Evolutionary conservation across 306 rosid species (phyloP).

Genomic region (Castanea crenata): DNA sequence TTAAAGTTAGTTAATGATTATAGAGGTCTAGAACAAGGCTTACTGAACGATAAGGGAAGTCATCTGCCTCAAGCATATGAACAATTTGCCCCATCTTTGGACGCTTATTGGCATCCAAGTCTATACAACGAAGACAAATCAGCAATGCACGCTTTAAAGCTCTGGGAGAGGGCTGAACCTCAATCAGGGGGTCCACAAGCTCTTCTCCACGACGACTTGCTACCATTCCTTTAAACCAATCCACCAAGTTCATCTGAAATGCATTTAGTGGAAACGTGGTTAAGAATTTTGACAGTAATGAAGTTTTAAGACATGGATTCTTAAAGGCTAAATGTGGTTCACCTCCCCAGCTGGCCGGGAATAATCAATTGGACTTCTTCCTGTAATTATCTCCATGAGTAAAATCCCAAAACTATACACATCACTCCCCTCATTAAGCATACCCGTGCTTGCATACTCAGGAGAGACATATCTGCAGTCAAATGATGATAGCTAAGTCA

Average conservation of each 20-base stretch:
- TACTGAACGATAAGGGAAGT: constrained; percentile 88
- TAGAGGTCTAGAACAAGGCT: constrained; percentile 21
- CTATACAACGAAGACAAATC: constrained; percentile 87
- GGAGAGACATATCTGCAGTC: constrained; percentile 89
- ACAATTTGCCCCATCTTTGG: constrained; percentile 98
- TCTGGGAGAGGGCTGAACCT: constrained; percentile 70
- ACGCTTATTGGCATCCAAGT: constrained; percentile 77
- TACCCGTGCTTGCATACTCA: constrained; percentile 93
- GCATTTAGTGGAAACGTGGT: constrained; percentile 8
- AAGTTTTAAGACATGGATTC: background rate
- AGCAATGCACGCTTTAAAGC: constrained; percentile 78
- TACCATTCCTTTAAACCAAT: constrained; percentile 94
- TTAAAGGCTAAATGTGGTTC: constrained; percentile 3
- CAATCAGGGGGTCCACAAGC: constrained; percentile 73
- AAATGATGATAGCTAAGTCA: background rate
- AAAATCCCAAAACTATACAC: constrained; percentile 92
- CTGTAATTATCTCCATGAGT: constrained; percentile 96
- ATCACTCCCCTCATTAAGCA: constrained; percentile 95
- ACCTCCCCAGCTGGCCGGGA: constrained; percentile 93
- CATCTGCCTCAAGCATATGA: constrained; percentile 97
- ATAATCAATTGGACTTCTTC: constrained; percentile 93
- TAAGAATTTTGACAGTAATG: constrained; percentile 5
- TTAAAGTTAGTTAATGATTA: background rate
- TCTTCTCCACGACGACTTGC: constrained; percentile 86
- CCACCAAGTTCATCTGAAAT: constrained; percentile 92